Conservation (phyloP, 768 basidiomycete species). For the Leucosporidium scottii region DNA sequence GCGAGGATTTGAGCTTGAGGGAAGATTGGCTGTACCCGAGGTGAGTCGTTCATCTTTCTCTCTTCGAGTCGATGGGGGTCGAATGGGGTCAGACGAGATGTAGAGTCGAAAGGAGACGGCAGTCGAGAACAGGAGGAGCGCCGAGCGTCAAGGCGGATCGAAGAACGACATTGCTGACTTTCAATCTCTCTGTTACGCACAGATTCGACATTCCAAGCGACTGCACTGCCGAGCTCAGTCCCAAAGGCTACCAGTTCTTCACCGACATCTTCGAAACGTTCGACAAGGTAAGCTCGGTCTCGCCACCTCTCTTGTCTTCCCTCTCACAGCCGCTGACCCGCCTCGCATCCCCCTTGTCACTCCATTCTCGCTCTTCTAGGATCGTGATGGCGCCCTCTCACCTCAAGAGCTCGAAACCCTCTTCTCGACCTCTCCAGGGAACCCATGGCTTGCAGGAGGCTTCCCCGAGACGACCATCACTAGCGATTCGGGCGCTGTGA, state of each 20-base stretch:
- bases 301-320: not conserved
- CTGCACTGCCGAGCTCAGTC: conserved; percentile 90
- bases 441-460: conserved; percentile 87
- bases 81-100: no score
- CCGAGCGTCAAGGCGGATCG: no score
- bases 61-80: no score
- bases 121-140: no score
- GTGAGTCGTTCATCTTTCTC: conserved; percentile 49
- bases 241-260: conserved; percentile 91
- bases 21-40: conserved; percentile 83
- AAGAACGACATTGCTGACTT: no score
- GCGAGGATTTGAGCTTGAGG: conserved; percentile 80
- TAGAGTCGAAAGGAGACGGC: no score
- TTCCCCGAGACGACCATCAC: conserved; percentile 79
- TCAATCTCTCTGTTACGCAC: no score
- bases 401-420: conserved; percentile 72
- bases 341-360: no score
- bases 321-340: not conserved
- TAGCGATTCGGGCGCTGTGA: conserved; percentile 82
- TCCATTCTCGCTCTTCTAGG: conserved; percentile 47
- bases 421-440: conserved; percentile 90
- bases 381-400: conserved; percentile 89
- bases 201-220: conserved; percentile 91
- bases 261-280: conserved; percentile 93
- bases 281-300: conserved; percentile 59